A percentile compares a stretch with the other conserved stretches of the same genome.
Evolutionary conservation across 2,329 filamentous ascomycete species (phyloP).

Genomic region (Alternaria angustiovoidea): DNA sequence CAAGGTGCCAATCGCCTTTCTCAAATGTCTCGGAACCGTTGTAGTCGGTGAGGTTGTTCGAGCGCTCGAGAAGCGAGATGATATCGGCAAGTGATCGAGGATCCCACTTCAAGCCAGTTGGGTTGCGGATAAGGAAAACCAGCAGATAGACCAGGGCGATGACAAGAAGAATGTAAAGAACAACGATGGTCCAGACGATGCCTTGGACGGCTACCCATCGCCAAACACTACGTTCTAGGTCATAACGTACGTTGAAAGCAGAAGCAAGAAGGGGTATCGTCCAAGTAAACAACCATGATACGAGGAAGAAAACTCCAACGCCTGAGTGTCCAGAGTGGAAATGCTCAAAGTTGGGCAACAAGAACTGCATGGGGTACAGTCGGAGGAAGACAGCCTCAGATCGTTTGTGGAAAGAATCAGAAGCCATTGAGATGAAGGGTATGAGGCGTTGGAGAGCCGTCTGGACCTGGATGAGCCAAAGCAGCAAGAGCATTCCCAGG

Average conservation of each 20-base stretch:
- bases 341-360: slow-evolving; percentile 73
- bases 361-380: slow-evolving; percentile 67
- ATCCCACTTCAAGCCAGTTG: slow-evolving; percentile 86
- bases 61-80: slow-evolving; percentile 77
- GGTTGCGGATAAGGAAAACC: slow-evolving; percentile 69
- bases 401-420: slow-evolving; percentile 66
- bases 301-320: slow-evolving; percentile 70
- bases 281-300: slow-evolving; percentile 81
- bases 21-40: slow-evolving; percentile 70
- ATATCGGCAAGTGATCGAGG: slow-evolving; percentile 82
- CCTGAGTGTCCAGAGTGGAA: slow-evolving; percentile 74
- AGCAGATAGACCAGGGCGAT: slow-evolving; percentile 66
- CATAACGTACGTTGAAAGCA: slow-evolving; percentile 73
- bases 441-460: slow-evolving; percentile 76
- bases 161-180: slow-evolving; percentile 73
- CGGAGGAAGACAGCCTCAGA: slow-evolving; percentile 70
- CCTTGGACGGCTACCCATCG: slow-evolving; percentile 81
- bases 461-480: slow-evolving; percentile 81
- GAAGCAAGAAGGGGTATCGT: slow-evolving; percentile 83
- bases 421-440: slow-evolving; percentile 81
- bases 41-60: slow-evolving; percentile 79
- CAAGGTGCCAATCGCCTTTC: slow-evolving; percentile 61
- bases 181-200: slow-evolving; percentile 79
- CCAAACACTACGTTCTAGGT: slow-evolving; percentile 69
- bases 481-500: slow-evolving; percentile 72